Conservation (phyloP, 768 basidiomycete species). For the Chalciporus sphaerocephalus region DNA sequence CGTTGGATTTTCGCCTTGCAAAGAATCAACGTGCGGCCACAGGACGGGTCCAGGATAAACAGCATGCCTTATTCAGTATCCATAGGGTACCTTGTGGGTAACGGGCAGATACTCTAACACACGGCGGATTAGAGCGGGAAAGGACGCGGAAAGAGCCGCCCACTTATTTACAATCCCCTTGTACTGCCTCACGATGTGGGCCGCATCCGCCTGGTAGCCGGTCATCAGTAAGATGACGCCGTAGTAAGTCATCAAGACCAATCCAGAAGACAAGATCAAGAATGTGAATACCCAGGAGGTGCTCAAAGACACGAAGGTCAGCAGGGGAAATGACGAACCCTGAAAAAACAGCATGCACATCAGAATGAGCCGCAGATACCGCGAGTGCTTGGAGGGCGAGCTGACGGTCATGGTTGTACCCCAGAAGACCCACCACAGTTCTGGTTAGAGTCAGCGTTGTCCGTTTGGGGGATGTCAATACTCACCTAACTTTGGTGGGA, state of each 20-base stretch:
- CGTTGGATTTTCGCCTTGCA: conserved; percentile 66
- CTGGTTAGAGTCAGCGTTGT: too few relatives aligned
- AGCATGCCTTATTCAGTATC: conserved; percentile 57
- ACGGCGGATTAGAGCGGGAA: neutral
- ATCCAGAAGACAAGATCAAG: conserved; percentile 33
- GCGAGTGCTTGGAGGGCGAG: conserved; percentile 66
- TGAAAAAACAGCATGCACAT: conserved; percentile 74
- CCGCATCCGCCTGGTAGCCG: conserved; percentile 75
- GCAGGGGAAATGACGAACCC: conserved; percentile 44
- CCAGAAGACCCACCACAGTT: conserved; percentile 68
- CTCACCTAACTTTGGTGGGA: conserved; percentile 66
- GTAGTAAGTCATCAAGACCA: conserved; percentile 80
- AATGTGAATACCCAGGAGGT: conserved; percentile 1
- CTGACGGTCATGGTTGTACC: conserved; percentile 67
- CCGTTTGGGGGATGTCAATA: neutral
- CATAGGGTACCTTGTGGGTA: conserved; percentile 70
- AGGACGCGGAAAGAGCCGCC: conserved; percentile 13
- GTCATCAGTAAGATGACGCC: conserved; percentile 65
- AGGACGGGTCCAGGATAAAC: neutral
- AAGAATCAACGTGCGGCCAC: neutral
- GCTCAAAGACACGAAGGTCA: neutral
- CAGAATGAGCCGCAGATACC: conserved; percentile 59
- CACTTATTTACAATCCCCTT: conserved; percentile 60
- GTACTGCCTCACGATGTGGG: conserved; percentile 59
- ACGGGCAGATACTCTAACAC: conserved; percentile 44